A percentile compares a stretch with the other conserved stretches of the same genome.
Evolutionary conservation across 768 basidiomycete species (phyloP).

Genomic region (Suillus subaureus): DNA sequence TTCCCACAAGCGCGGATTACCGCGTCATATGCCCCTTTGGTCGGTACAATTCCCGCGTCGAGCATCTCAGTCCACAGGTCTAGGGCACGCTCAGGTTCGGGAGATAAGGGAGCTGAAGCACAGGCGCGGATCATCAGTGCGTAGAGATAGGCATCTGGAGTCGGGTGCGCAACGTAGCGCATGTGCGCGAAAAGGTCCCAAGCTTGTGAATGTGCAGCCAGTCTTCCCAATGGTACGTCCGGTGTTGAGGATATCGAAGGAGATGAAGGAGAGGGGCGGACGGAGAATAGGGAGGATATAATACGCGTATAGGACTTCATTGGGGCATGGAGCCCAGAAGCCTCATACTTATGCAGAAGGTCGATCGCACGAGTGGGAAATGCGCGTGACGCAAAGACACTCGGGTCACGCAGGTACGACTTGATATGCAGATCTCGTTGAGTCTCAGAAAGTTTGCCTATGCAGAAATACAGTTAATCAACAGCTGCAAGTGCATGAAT

Average conservation of each 20-base stretch:
- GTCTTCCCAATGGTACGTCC: constrained; percentile 29
- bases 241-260: constrained; percentile 6
- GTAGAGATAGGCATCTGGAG: constrained; percentile 73
- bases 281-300: constrained; percentile 59
- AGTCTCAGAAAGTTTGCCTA: constrained; percentile 44
- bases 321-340: constrained; percentile 59
- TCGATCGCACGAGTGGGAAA: constrained; percentile 66
- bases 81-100: constrained; percentile 88
- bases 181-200: constrained; percentile 97
- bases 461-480: constrained; percentile 16
- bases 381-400: constrained; percentile 26
- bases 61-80: constrained; percentile 96
- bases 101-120: constrained; percentile 52
- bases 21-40: constrained; percentile 74
- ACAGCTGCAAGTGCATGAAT: constrained; percentile 2
- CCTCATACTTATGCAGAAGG: constrained; percentile 75
- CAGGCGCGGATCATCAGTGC: constrained; percentile 89
- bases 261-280: constrained; percentile 35
- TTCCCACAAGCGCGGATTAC: constrained; percentile 80
- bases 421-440: constrained; percentile 78
- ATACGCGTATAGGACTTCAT: constrained; percentile 74
- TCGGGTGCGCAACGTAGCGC: constrained; percentile 91
- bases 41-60: constrained; percentile 65
- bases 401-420: constrained; percentile 47
- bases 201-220: constrained; percentile 69